These are phyloP conservation scores for Planoprotostelium fungivorum DNA, from an alignment of 78 protist genomes.

Conservation along the genomic window DNA sequence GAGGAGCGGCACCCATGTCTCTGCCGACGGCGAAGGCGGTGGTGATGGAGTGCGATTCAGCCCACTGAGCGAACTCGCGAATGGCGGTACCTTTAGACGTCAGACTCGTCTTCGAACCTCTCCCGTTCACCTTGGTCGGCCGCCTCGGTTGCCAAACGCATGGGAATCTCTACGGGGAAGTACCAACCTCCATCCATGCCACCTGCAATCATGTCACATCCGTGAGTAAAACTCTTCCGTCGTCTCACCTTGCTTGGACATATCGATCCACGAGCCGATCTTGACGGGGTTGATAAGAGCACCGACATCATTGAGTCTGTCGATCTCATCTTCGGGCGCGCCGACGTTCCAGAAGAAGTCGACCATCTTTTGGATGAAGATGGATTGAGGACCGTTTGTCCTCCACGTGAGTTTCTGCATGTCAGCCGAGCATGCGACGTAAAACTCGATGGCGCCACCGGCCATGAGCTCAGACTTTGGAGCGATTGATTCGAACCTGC, in stretches of 20 bases:
- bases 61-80: constrained; percentile 46
- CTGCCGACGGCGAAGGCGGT: constrained; percentile 57
- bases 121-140: constrained; percentile 58
- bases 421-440: constrained; percentile 65
- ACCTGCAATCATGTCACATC: too few relatives aligned
- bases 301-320: constrained; percentile 69
- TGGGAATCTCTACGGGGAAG: constrained; percentile 72
- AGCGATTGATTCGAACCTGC: constrained; percentile 55
- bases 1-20: constrained; percentile 78
- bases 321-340: constrained; percentile 74
- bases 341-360: constrained; percentile 81
- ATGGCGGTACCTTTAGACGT: neutral
- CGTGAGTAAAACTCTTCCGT: too few relatives aligned
- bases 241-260: too few relatives aligned
- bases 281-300: constrained; percentile 71
- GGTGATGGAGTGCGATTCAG: constrained; percentile 41
- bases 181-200: constrained; percentile 82
- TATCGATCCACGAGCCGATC: constrained; percentile 76
- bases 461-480: constrained; percentile 54
- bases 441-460: constrained; percentile 61
- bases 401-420: constrained; percentile 75
- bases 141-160: constrained; percentile 65
- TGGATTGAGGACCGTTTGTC: constrained; percentile 67
- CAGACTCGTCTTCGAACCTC: too few relatives aligned
- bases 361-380: constrained; percentile 76